These are phyloP conservation scores for Tricholoma furcatifolium DNA, from an alignment of 768 basidiomycete species.

Conservation along the genomic window DNA sequence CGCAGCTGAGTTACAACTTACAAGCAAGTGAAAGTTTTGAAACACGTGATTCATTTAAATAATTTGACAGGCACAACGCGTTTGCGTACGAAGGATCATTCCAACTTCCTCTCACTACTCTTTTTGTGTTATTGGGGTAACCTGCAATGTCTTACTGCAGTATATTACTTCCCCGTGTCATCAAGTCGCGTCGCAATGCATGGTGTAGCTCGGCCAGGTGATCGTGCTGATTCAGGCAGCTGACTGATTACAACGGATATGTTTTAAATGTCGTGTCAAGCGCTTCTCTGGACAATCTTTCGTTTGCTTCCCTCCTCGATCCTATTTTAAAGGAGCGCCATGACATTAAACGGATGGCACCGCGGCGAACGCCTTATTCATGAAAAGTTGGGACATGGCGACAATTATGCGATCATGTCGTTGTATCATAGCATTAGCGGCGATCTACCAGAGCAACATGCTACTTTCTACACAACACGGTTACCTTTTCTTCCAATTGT, in stretches of 20 bases:
- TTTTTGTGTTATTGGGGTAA: no score
- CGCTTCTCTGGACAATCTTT: background rate
- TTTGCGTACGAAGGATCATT: no score
- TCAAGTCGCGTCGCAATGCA: no score
- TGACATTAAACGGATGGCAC: conserved; percentile 46
- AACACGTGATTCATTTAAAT: background rate
- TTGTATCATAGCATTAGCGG: conserved; percentile 40
- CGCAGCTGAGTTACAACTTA: background rate
- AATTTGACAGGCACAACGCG: background rate
- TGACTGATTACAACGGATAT: conserved; percentile 5
- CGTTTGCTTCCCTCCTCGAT: background rate
- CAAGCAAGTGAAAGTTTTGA: background rate
- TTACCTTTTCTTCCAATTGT: conserved; percentile 57
- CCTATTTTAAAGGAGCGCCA: background rate
- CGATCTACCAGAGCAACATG: conserved; percentile 51
- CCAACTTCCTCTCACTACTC: no score
- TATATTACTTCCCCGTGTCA: no score
- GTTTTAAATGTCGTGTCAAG: background rate
- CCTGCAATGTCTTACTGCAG: no score
- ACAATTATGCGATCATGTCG: conserved; percentile 28
- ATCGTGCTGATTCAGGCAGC: conserved; percentile 5
- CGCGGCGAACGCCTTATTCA: conserved; percentile 53
- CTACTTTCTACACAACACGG: conserved; percentile 44
- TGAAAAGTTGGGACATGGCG: conserved; percentile 41
- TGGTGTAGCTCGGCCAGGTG: no score